Conservation (phyloP, 805 yeast genomes). For the Kuraishia cidri region DNA sequence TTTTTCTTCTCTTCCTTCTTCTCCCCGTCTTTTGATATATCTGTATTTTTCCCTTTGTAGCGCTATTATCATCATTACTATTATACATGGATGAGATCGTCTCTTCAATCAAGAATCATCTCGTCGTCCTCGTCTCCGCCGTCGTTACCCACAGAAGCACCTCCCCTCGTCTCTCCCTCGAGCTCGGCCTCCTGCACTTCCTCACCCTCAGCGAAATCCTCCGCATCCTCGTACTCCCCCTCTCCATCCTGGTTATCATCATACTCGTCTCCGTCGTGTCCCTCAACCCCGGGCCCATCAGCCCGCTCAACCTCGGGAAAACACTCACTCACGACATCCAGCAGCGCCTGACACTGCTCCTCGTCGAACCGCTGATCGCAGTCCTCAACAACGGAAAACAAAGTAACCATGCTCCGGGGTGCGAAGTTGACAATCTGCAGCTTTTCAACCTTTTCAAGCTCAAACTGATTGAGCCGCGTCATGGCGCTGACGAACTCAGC, state of each 20-base stretch:
- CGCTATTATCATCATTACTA: too few species aligned
- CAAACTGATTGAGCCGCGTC: conserved; percentile 35
- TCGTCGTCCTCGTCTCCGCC: too few species aligned
- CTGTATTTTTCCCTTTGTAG: too few species aligned
- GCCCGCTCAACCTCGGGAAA: conserved; percentile 46
- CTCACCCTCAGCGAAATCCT: too few species aligned
- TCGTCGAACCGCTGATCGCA: conserved; percentile 82
- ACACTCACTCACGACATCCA: conserved; percentile 43
- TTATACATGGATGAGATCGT: too few species aligned
- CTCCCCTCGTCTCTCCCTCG: too few species aligned
- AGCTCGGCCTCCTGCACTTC: too few species aligned
- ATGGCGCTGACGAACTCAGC: conserved; percentile 20
- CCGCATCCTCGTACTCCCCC: conserved; percentile 1
- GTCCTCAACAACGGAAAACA: conserved; percentile 81
- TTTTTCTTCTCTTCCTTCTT: too few species aligned
- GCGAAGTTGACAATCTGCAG: conserved; percentile 75
- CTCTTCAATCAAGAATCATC: too few species aligned
- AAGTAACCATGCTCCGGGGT: conserved; percentile 72
- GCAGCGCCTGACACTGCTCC: conserved; percentile 48
- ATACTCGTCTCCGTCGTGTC: conserved; percentile 7
- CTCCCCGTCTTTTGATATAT: too few species aligned
- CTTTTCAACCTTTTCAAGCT: conserved; percentile 73
- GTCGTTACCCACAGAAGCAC: too few species aligned
- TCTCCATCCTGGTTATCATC: conserved; percentile 8
- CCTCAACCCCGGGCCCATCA: conserved; percentile 7